Evolutionary conservation across 495 filamentous ascomycete genomes (phyloP).

Genomic region (Lophiostoma macrostomum): DNA sequence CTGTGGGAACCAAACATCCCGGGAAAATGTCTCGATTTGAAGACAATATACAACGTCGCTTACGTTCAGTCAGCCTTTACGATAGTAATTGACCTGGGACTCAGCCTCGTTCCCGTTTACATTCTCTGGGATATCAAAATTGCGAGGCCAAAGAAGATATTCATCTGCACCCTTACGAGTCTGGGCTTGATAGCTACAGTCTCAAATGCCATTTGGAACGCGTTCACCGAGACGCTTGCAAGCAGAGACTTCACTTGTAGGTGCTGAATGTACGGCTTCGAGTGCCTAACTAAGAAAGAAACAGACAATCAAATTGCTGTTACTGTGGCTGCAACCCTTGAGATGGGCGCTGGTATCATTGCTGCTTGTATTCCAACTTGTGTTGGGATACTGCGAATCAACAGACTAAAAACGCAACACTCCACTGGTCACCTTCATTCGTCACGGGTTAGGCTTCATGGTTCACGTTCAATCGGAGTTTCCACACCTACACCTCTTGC

Average conservation of each 20-base stretch:
- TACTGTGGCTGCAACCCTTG: background rate
- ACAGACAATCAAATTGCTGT: background rate
- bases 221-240: background rate
- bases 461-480: no score
- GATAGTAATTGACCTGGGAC: background rate
- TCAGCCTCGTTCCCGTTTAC: background rate
- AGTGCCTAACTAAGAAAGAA: background rate
- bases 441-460: no score
- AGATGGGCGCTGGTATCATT: background rate
- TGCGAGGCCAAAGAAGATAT: background rate
- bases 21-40: background rate
- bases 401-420: background rate
- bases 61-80: constrained; percentile 2
- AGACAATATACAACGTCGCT: background rate
- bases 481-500: no score
- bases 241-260: constrained; percentile 1
- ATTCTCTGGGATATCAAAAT: background rate
- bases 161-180: background rate
- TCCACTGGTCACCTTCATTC: no score
- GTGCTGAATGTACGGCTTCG: background rate
- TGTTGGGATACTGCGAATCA: background rate
- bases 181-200: background rate
- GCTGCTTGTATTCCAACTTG: constrained; percentile 1
- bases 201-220: background rate
- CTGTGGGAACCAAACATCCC: background rate